Base-by-base conservation (phyloP, 306 rosid species). In the Begonia fuchsioides region DNA sequence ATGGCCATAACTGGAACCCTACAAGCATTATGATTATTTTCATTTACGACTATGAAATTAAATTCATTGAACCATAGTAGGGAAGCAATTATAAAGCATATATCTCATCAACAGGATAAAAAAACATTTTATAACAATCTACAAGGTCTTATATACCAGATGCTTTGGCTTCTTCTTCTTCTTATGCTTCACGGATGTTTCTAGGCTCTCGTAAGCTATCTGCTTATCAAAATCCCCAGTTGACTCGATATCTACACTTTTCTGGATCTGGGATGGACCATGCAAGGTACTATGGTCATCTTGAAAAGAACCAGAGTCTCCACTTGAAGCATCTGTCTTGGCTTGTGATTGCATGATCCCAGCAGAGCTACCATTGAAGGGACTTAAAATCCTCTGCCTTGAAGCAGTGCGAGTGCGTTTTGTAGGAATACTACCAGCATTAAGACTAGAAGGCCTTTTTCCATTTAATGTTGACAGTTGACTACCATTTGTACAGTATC, bases 241-340 rank as follows among this genome's bases (percentile, higher is more conserved):
- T 16, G 99, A 92, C 61, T 92, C 99, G 62, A 86, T 96, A 67
- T 92, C 96, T 76, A 86, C 47, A 69, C 87, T 80, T 68, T 66
- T 92, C 68, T 79, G 99, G 60, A 79, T 72, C 60, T 71, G 99
- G 9, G 86, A 70, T 32, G 94, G 87, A 13, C 75, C 79, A 53
- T 78, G 76, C 61, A 82, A 67, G 55, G 87, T 77, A 73, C 83
- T 82, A 71, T 85, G 94, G 68, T 92, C 99, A 65, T 92, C 99
- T 68, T 80, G 99, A 72, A 78, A 85, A 63, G 99, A 92, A 72
- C 74, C 86, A 19, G 99, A 82, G 69, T 92, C 99, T 43, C 99
- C 99, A 56, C 99, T 92, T 15, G 96, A 92, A 75, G 94, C 99
- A 64, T 92, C 99, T 45, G 87, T 72, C 76, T 77, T 92, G 52